Evolutionary conservation across 176 grass and related monocot species (phyloP).

Genomic region (Carex littledalei): DNA sequence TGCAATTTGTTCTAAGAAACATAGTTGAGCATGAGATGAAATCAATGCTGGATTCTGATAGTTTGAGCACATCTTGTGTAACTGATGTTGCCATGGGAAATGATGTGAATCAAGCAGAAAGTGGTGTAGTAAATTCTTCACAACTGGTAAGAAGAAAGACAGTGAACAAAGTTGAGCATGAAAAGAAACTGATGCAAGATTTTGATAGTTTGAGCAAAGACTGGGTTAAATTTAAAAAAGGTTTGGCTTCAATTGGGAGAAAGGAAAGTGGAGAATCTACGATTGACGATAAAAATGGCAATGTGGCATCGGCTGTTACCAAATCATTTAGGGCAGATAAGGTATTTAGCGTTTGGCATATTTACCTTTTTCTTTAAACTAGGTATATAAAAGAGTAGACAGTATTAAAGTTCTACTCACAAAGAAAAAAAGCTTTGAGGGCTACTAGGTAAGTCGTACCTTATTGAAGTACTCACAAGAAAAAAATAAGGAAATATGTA

Average conservation of each 20-base stretch:
- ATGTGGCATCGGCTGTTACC: background rate
- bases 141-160: background rate
- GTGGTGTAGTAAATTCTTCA: background rate
- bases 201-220: slow-evolving; percentile 24
- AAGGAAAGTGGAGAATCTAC: background rate
- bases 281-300: background rate
- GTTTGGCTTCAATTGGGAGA: slow-evolving; percentile 8
- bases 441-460: background rate
- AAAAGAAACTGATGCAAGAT: slow-evolving; percentile 10
- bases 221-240: slow-evolving; percentile 21
- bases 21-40: slow-evolving; percentile 14
- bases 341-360: background rate
- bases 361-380: background rate
- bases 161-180: slow-evolving; percentile 14
- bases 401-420: background rate
- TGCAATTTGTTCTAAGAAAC: background rate
- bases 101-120: background rate
- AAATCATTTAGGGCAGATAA: background rate
- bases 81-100: slow-evolving; percentile 10
- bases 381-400: background rate
- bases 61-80: slow-evolving; percentile 1
- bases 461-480: background rate
- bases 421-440: background rate
- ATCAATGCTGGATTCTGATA: background rate
- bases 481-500: background rate